Evolutionary conservation across 2,329 filamentous ascomycete species (phyloP), one percentile per base, ranked within the genome.

Genomic region (Ascochyta lentis): DNA sequence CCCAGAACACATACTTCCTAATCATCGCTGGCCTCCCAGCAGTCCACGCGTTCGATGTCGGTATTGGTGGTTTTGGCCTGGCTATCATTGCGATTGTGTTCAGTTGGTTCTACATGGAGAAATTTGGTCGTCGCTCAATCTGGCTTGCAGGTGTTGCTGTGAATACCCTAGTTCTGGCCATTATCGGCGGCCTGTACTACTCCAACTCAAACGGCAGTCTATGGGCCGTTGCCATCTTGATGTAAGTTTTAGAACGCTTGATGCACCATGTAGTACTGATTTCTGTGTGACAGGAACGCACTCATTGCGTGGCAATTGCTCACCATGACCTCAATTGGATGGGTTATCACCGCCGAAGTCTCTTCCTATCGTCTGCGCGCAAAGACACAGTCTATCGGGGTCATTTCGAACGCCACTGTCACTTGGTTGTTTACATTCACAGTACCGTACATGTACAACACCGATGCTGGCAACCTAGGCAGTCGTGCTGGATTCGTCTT

Each of bases 401-500:
- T 54, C 2, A 29, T 49, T 7, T 48, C 51, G n/a, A 54, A 49
- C 16, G 51, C 51, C 13, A 24, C 23, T 15, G 39, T 41, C 16
- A 54, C 51, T 8, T 54, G 51, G 51, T 33, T 54, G 6, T 54
- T 54, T 29, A 49, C 51, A 6, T 54, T 78, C 10, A 72, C 72
- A 0, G 77, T 77, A 26, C 76, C 76, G 2, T 78, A 78, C 49
- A 68, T 77, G 55, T 74, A 79, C 59, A 78, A 78, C 48, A 75
- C 76, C 1, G 76, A 78, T 42, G 61, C 77, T 45, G 76, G 68
- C 1, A 69, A 78, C 51, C 60, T 76, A 34, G 57, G 71, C 23
- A 76, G 76, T 26, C 79, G 78, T 55, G 68, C 78, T 24, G 77
- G 75, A 0, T 79, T 79, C 64, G 75, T 78, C 60, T 79, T 54